phyloP scores from a whole-genome alignment of 2,329 filamentous ascomycete genomes.

The Macrophomina pseudophaseolina region DNA sequence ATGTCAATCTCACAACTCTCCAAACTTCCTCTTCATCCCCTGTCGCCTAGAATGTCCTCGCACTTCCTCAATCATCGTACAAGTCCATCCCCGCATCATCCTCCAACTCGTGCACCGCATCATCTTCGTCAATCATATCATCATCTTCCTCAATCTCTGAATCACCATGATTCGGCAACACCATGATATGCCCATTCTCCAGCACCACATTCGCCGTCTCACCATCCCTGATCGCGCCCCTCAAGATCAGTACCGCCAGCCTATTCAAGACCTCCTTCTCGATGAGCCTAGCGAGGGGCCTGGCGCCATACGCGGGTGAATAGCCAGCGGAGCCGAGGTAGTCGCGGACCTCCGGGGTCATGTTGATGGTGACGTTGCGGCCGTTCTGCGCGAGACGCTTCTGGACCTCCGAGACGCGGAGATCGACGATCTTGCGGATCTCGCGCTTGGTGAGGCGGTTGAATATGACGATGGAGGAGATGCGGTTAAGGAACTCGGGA shows the following conservation, averaged over 20 bases:
- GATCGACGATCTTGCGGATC: conserved; percentile 94
- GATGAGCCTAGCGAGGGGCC: conserved; percentile 85
- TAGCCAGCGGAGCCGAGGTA: conserved; percentile 92
- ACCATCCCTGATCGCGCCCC: conserved; percentile 82
- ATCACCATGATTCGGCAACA: conserved; percentile 81
- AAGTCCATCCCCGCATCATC: conserved; percentile 65
- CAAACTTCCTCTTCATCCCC: neutral
- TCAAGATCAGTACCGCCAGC: conserved; percentile 86
- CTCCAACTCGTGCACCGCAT: conserved; percentile 72
- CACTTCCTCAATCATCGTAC: conserved; percentile 65
- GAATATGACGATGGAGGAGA: conserved; percentile 96
- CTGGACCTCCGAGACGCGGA: conserved; percentile 87
- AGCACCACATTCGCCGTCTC: conserved; percentile 82
- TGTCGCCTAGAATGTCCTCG: neutral
- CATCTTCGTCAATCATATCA: conserved; percentile 77
- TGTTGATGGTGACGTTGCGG: conserved; percentile 82
- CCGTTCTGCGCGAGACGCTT: conserved; percentile 84
- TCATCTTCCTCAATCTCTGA: conserved; percentile 66
- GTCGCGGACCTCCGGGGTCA: conserved; percentile 84
- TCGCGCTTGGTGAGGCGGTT: conserved; percentile 89
- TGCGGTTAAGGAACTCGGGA: conserved; percentile 97
- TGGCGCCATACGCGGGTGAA: conserved; percentile 91
- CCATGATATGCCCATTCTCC: conserved; percentile 77
- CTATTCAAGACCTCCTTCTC: conserved; percentile 97
- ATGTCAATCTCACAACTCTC: neutral